A percentile compares a stretch with the other conserved stretches of the same genome.
phyloP scores from a whole-genome alignment of 139 green algal species.

The Coccomyxa sp. region DNA sequence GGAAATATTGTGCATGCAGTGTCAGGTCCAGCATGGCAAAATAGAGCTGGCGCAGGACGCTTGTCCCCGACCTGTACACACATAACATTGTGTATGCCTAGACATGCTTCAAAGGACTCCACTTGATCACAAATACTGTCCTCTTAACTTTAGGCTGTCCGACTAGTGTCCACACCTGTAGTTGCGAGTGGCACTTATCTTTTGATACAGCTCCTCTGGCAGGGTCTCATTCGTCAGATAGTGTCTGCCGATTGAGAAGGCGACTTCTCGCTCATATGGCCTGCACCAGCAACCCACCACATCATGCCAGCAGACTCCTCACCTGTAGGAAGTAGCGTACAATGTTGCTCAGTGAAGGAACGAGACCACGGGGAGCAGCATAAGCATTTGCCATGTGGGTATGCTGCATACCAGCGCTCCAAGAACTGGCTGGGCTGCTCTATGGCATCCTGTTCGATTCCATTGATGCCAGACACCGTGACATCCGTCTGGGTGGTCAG shows the following conservation, averaged over 20 bases:
- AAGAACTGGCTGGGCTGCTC: slow-evolving; percentile 78
- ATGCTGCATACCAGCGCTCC: slow-evolving; percentile 40
- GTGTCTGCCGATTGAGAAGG: slow-evolving; percentile 85
- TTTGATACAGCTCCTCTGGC: slow-evolving; percentile 85
- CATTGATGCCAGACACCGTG: slow-evolving; percentile 81
- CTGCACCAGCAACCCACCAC: slow-evolving; percentile 23
- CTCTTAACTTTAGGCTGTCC: neutral
- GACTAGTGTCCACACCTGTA: slow-evolving; percentile 36
- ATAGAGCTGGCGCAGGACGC: slow-evolving; percentile 88
- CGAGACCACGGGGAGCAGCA: neutral
- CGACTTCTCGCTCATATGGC: slow-evolving; percentile 69
- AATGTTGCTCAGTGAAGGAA: neutral
- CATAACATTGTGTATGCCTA: neutral
- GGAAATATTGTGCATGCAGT: slow-evolving; percentile 79
- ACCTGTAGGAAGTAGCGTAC: neutral
- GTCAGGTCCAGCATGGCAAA: slow-evolving; percentile 86
- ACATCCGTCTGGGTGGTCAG: slow-evolving; percentile 84
- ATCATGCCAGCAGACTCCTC: slow-evolving; percentile 21
- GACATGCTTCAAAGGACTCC: neutral
- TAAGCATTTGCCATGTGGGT: neutral
- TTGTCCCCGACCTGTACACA: slow-evolving; percentile 41
- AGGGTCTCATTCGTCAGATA: slow-evolving; percentile 82
- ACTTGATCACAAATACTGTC: neutral
- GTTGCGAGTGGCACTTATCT: slow-evolving; percentile 77
- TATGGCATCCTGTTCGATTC: slow-evolving; percentile 85